Percentiles rank a stretch among this genome's conserved stretches.
These are phyloP conservation scores for Sphagnum tenellum DNA, from an alignment of 225 moss, liverwort and hornwort genomes.

Conservation along the genomic window DNA sequence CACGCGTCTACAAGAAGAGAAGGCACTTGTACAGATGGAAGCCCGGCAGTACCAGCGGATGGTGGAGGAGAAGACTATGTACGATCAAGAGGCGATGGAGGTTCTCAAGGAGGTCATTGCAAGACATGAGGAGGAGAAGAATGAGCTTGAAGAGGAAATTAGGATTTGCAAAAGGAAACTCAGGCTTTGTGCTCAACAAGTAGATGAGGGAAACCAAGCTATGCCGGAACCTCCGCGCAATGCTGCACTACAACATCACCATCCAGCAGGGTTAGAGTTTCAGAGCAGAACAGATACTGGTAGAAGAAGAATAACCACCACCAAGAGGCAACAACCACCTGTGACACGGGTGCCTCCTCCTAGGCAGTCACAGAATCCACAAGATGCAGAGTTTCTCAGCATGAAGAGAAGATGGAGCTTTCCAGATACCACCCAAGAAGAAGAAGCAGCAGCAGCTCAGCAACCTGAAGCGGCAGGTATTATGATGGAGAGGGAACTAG, in stretches of 20 bases:
- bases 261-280: no score
- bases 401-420: constrained; percentile 4
- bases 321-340: no score
- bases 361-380: constrained; percentile 9
- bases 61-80: constrained; percentile 60
- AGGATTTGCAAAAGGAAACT: constrained; percentile 17
- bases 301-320: no score
- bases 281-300: no score
- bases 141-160: constrained; percentile 42
- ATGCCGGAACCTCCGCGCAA: no score
- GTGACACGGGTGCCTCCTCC: neutral
- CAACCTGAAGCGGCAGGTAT: constrained; percentile 19
- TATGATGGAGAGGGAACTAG: constrained; percentile 43
- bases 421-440: constrained; percentile 6
- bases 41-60: constrained; percentile 70
- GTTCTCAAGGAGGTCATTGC: constrained; percentile 41
- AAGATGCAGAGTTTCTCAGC: constrained; percentile 1
- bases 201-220: constrained; percentile 15
- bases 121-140: constrained; percentile 41
- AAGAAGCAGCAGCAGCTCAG: constrained; percentile 16
- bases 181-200: constrained; percentile 17
- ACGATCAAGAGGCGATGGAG: constrained; percentile 66
- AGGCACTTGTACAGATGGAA: constrained; percentile 64
- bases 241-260: no score
- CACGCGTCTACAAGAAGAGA: constrained; percentile 79